These are phyloP conservation scores for Boletus barrowsii DNA, from an alignment of 768 basidiomycete genomes.

Conservation along the genomic window DNA sequence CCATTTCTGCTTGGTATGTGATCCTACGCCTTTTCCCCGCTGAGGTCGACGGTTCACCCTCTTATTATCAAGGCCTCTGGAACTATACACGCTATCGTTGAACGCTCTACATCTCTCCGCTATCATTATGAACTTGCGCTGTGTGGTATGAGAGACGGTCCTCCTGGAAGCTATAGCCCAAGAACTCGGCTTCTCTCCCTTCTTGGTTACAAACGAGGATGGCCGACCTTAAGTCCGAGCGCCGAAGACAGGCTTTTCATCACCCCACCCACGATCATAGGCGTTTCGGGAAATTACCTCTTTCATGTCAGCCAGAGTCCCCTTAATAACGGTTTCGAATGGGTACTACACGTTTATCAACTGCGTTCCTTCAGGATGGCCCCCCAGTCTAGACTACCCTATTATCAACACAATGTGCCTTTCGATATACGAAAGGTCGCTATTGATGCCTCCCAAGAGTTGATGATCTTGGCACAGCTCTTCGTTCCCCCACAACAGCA, in stretches of 20 bases:
- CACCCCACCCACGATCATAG: slow-evolving; percentile 32
- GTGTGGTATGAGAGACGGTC: slow-evolving; percentile 31
- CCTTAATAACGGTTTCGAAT: slow-evolving; percentile 31
- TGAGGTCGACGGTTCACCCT: background rate
- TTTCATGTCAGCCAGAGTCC: slow-evolving; percentile 34
- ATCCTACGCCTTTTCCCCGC: background rate
- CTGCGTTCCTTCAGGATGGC: slow-evolving; percentile 31
- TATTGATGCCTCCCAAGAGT: slow-evolving; percentile 29
- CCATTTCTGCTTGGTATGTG: slow-evolving; percentile 29
- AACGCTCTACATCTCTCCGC: slow-evolving; percentile 27
- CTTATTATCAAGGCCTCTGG: slow-evolving; percentile 22
- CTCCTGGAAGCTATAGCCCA: slow-evolving; percentile 16
- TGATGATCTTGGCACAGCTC: slow-evolving; percentile 31
- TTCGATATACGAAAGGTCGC: slow-evolving; percentile 34
- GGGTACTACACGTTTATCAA: slow-evolving; percentile 33
- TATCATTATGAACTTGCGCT: slow-evolving; percentile 32
- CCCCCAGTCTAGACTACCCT: slow-evolving; percentile 24
- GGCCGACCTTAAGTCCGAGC: slow-evolving; percentile 31
- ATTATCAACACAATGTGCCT: slow-evolving; percentile 31
- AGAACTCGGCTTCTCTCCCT: slow-evolving; percentile 27
- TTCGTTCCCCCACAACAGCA: slow-evolving; percentile 29
- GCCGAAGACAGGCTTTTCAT: slow-evolving; percentile 32
- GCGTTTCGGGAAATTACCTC: slow-evolving; percentile 31
- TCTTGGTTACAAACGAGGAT: slow-evolving; percentile 31
- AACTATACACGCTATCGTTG: slow-evolving; percentile 19